A percentile compares a stretch with the other conserved stretches of the same genome.
Conservation (phyloP, 2,329 filamentous ascomycete genomes). For the Apiospora hydei region DNA sequence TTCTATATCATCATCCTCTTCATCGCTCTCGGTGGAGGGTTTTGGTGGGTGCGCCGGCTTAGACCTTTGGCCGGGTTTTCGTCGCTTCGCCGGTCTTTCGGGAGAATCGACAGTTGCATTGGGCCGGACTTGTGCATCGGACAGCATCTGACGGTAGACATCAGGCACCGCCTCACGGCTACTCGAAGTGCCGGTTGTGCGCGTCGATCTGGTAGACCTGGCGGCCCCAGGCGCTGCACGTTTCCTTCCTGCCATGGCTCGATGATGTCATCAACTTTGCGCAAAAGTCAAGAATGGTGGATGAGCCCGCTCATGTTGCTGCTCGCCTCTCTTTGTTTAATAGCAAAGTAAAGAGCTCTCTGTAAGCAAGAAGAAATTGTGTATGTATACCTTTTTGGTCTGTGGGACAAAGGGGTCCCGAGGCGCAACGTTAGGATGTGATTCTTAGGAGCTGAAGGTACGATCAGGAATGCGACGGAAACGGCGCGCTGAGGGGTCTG, state of each 20-base stretch:
- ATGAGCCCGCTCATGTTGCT: not conserved
- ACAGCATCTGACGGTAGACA: constrained; percentile 58
- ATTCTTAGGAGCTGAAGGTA: not conserved
- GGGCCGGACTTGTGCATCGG: constrained; percentile 52
- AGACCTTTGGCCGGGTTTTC: constrained; percentile 44
- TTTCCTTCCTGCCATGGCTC: constrained; percentile 40
- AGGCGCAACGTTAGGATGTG: not conserved
- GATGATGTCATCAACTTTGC: constrained; percentile 26
- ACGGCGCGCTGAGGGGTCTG: not conserved
- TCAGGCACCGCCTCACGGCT: constrained; percentile 41
- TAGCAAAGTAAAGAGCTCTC: not conserved
- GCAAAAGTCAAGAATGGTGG: not conserved
- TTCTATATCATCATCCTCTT: constrained; percentile 49
- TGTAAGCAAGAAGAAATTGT: not conserved
- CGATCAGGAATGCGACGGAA: not conserved
- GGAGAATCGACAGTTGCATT: constrained; percentile 34
- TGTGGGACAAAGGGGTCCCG: not conserved
- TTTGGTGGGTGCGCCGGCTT: constrained; percentile 33
- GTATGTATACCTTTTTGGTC: not conserved
- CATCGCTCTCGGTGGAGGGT: constrained; percentile 37
- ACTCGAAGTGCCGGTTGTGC: constrained; percentile 37
- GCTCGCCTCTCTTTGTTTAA: not conserved
- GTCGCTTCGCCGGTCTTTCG: constrained; percentile 53
- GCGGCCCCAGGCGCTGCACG: constrained; percentile 34
- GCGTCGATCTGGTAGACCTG: constrained; percentile 30